Conservation (phyloP, 495 filamentous ascomycete species). For the Penicillium odoratum region DNA sequence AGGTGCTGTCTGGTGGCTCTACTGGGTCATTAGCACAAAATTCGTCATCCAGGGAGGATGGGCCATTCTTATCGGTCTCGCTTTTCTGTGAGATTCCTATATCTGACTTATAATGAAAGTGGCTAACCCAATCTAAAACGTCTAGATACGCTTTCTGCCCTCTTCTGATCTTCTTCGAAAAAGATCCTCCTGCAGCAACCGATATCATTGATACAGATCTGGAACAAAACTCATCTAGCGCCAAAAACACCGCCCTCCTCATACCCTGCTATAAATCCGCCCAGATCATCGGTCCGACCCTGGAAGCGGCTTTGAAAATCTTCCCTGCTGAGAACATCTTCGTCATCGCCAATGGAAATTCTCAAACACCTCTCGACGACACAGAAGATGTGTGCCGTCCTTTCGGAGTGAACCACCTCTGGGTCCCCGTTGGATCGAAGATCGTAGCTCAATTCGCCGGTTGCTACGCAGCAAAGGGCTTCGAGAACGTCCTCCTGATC, state of each 20-base stretch:
- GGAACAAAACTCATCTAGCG: slow-evolving; percentile 20
- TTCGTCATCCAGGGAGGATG: slow-evolving; percentile 39
- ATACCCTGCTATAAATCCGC: slow-evolving; percentile 52
- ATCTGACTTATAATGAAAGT: neutral
- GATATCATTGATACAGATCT: slow-evolving; percentile 6
- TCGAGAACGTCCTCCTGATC: slow-evolving; percentile 45
- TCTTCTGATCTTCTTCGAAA: slow-evolving; percentile 40
- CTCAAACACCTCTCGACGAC: slow-evolving; percentile 38
- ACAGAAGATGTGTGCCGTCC: slow-evolving; percentile 47
- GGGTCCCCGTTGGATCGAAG: slow-evolving; percentile 43
- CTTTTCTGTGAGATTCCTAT: slow-evolving; percentile 30
- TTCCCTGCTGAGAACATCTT: slow-evolving; percentile 48
- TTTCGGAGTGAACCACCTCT: slow-evolving; percentile 42
- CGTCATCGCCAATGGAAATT: slow-evolving; percentile 47
- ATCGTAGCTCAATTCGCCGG: slow-evolving; percentile 50
- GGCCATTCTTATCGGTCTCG: slow-evolving; percentile 36
- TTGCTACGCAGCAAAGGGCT: slow-evolving; percentile 39
- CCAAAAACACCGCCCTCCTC: slow-evolving; percentile 40
- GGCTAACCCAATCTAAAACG: neutral
- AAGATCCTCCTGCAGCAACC: slow-evolving; percentile 23
- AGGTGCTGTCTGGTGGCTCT: slow-evolving; percentile 44
- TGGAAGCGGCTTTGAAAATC: slow-evolving; percentile 46
- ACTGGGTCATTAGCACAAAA: slow-evolving; percentile 35
- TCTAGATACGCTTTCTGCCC: slow-evolving; percentile 41
- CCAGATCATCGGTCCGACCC: slow-evolving; percentile 39